Evolutionary conservation across 768 basidiomycete genomes (phyloP), one percentile per base, ranked within the genome.

Genomic region (Russula olivacea): DNA sequence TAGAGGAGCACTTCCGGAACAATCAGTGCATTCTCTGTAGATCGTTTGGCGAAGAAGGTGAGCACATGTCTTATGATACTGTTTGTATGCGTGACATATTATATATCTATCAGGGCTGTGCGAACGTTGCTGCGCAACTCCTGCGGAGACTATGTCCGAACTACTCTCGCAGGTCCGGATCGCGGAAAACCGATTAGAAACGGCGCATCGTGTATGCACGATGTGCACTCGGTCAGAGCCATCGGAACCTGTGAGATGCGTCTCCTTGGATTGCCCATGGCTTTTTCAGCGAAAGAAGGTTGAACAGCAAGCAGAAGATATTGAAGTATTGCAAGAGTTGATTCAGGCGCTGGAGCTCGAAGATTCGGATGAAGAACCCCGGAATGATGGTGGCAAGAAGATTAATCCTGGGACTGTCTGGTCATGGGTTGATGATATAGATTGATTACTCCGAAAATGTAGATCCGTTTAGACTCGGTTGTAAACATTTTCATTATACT

Each of bases 1-100:
- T 95, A 51, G 83, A 89, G 63, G 85, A 84, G 60, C 91, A 92
- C 74, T 92, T 94, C 72, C 76, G 76, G 23, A 88, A 79, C 63
- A 79, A 78, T 6, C 83, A 82, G 49, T 96, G 93, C 72, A 71
- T 91, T 50, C 77, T 84, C 7, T 96, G 93, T 67, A 83, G 81
- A 3, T 74, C 74, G 14, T 69, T 72, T 38, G 81, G 91, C 7
- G 73, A 75, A 6, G 74, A 84, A 68, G 84, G 88, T 87, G 68
- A 66, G 62, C 23, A 63, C 57, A 6, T 25, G 38, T 36, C 15
- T 23, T 23, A 40, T 43, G 40, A 17, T 43, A 50, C 58, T 10
- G 34, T 45, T 17, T 9, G 21, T 25, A 6, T 34, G n/a, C 19
- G 45, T 30, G 54, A 54, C 36, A 40, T 40, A 17, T 15, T 15